Base-by-base conservation (phyloP, 129 eudicot genomes). In the Ambrosia trifida region DNA sequence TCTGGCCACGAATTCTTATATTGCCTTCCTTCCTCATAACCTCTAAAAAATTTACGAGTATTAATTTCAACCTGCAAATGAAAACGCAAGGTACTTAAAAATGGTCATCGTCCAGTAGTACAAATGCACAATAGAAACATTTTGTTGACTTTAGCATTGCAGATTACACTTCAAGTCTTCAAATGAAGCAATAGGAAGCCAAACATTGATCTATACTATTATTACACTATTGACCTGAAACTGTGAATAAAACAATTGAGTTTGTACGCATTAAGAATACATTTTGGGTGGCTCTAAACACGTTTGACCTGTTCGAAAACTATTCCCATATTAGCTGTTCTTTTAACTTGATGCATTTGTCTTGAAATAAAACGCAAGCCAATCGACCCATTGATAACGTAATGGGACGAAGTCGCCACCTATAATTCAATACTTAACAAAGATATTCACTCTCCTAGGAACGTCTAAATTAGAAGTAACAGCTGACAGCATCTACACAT, bases 1-100 rank as follows among this genome's bases (percentile, higher is more conserved):
- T 84, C 86, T 3, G 98, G 98, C 91, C 86, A 84, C 31, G 75
- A 74, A 73, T 88, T 86, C 53, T 14, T 43, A 68, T 88, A 83
- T 33, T 49, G 66, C 67, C 88, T 71, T 52, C 94, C 96, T 66
- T 86, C 80, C 4, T 46, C 75, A 53, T 91, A 91, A 38, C 96
- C 89, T 83, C 77, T 75, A 64, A 91, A 88, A 73, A 91, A 91
- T 33, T 70, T 31, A 2, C 62, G 86, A 31, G 88, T 85, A 57
- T 61, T 69, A 20, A 91, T 81, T 75, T 88, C 88, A 20, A 84
- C 96, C 98, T 91, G 91, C 57, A 75, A 38, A 35, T 46, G 36
- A 31, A 33, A 56, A 28, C 62, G 0, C 3, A 28, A 56, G 36
- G n/a, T 33, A 56, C 35, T 56, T 53, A 20, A 56, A 20, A 56